phyloP scores from a whole-genome alignment of 306 rosid genomes.

The Luffa aegyptiaca region DNA sequence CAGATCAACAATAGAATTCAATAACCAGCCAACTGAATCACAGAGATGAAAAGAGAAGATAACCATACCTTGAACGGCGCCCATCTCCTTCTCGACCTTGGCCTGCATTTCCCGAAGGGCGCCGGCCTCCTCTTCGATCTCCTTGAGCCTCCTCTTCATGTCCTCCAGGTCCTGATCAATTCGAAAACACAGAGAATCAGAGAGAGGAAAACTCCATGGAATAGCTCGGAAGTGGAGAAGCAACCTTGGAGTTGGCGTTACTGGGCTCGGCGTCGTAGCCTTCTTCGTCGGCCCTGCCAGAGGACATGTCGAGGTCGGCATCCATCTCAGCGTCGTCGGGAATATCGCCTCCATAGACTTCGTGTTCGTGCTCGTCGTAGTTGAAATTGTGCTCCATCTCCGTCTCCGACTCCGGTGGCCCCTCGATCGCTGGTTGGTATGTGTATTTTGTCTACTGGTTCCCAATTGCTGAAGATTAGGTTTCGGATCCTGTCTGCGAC shows the following conservation, averaged over 20 bases:
- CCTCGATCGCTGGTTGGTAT: not conserved
- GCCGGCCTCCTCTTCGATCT: conserved; percentile 93
- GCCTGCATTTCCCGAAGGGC: conserved; percentile 99
- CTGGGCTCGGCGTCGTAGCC: conserved; percentile 20
- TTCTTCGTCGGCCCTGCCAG: conserved; percentile 37
- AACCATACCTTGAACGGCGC: conserved; percentile 66
- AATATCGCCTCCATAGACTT: conserved; percentile 64
- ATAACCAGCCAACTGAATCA: not conserved
- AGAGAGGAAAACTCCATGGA: not conserved
- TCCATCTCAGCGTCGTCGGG: conserved; percentile 61
- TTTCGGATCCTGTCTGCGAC: conserved; percentile 4
- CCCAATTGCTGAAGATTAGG: conserved; percentile 5
- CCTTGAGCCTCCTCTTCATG: conserved; percentile 96
- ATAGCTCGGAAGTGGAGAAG: not conserved
- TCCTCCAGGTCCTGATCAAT: conserved; percentile 79
- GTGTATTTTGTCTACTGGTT: conserved; percentile 8
- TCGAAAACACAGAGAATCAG: not conserved
- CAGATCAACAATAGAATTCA: not conserved
- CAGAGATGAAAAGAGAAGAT: not conserved
- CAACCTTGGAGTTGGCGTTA: conserved; percentile 45
- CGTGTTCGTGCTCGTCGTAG: conserved; percentile 47
- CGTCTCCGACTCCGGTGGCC: conserved; percentile 1
- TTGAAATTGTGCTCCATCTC: conserved; percentile 23
- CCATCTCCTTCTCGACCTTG: conserved; percentile 99
- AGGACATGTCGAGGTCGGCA: conserved; percentile 32